Percentiles rank a stretch among this genome's conserved stretches.
These are phyloP conservation scores for Starmera pachycereana DNA, from an alignment of 805 yeast genomes.

Conservation along the genomic window DNA sequence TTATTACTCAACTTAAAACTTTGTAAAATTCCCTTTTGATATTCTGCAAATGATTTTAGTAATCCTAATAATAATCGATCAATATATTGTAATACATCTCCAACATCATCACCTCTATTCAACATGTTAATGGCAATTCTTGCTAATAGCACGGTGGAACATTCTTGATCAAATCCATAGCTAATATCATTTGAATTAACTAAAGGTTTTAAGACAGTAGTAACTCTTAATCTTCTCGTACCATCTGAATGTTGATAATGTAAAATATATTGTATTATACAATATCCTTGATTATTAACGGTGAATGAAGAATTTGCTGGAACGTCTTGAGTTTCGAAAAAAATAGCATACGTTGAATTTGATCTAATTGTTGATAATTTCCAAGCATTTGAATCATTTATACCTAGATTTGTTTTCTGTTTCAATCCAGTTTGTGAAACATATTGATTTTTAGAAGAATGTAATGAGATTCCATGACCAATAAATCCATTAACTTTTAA, in stretches of 20 bases:
- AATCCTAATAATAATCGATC: slow-evolving; percentile 38
- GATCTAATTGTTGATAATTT: slow-evolving; percentile 45
- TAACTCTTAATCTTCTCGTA: slow-evolving; percentile 46
- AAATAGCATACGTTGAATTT: slow-evolving; percentile 49
- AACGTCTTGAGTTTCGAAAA: slow-evolving; percentile 36
- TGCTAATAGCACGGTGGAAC: slow-evolving; percentile 52
- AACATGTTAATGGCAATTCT: slow-evolving; percentile 34
- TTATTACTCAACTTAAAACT: slow-evolving; percentile 40
- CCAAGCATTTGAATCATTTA: slow-evolving; percentile 48
- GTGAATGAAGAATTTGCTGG: slow-evolving; percentile 5
- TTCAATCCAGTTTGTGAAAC: slow-evolving; percentile 7
- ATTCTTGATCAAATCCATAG: slow-evolving; percentile 55
- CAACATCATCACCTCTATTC: slow-evolving; percentile 22
- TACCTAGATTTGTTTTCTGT: slow-evolving; percentile 24
- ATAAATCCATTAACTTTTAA: slow-evolving; percentile 47
- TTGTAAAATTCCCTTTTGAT: slow-evolving; percentile 32
- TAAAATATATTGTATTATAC: slow-evolving; percentile 43
- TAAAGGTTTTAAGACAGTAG: slow-evolving; percentile 41
- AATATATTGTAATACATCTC: slow-evolving; percentile 36
- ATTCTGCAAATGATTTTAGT: slow-evolving; percentile 37
- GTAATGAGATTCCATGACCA: slow-evolving; percentile 49
- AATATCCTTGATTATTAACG: slow-evolving; percentile 14
- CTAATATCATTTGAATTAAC: slow-evolving; percentile 29
- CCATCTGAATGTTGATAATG: slow-evolving; percentile 56
- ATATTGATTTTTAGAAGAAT: slow-evolving; percentile 13